Percentiles rank a stretch among this genome's conserved stretches.
phyloP scores from a whole-genome alignment of 2,329 filamentous ascomycete genomes.

The Ophiocordyceps sinensis region DNA sequence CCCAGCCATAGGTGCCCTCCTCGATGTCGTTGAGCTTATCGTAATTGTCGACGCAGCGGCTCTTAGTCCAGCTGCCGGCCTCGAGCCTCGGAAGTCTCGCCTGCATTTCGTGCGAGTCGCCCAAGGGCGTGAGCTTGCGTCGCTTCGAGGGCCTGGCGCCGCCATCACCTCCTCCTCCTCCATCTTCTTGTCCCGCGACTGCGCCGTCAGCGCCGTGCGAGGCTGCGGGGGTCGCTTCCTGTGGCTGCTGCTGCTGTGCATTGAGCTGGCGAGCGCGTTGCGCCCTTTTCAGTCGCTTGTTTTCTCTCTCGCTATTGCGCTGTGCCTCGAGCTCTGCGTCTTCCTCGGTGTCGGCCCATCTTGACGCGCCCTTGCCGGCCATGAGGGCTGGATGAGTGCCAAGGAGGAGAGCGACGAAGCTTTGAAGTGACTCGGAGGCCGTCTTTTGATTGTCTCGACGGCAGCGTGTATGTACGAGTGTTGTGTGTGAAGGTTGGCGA shows the following conservation, averaged over 20 bases:
- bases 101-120: conserved; percentile 18
- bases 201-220: conserved; percentile 4
- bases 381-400: conserved; percentile 21
- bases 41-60: conserved; percentile 72
- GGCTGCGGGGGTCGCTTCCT: background rate
- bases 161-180: conserved; percentile 8
- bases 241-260: background rate
- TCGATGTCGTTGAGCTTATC: conserved; percentile 94
- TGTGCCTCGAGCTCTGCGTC: conserved; percentile 61
- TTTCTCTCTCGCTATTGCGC: conserved; percentile 27
- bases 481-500: no score
- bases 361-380: conserved; percentile 51
- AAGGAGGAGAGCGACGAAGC: no score
- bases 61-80: conserved; percentile 49
- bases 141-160: conserved; percentile 42
- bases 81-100: conserved; percentile 56
- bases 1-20: conserved; percentile 91
- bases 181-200: no score
- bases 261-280: background rate
- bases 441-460: no score
- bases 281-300: background rate
- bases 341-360: conserved; percentile 79
- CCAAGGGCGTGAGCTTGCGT: conserved; percentile 40
- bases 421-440: no score
- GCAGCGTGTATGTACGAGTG: no score